These are phyloP conservation scores for Citrus mangshanensis DNA, from an alignment of 345 rosid genomes.

Conservation along the genomic window DNA sequence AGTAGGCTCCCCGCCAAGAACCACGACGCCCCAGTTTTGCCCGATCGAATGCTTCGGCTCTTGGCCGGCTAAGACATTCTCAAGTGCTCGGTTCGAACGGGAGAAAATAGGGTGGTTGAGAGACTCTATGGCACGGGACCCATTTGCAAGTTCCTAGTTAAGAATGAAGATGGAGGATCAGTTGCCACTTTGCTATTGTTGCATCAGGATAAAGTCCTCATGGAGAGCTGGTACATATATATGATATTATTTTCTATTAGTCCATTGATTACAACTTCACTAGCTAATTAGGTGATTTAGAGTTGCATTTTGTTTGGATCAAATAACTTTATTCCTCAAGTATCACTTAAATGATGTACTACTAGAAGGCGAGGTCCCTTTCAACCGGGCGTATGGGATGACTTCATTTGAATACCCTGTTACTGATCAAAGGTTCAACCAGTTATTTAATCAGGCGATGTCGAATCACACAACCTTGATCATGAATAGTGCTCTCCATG, in stretches of 20 bases:
- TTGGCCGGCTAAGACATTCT: conserved; percentile 44
- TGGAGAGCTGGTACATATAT: conserved; percentile 36
- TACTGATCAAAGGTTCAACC: conserved; percentile 28
- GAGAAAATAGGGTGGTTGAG: conserved; percentile 15
- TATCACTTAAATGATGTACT: conserved; percentile 26
- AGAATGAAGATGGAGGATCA: conserved; percentile 24
- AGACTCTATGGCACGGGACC: conserved; percentile 36
- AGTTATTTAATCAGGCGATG: conserved; percentile 26
- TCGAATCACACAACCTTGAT: conserved; percentile 20
- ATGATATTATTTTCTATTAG: too few relatives aligned
- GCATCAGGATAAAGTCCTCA: conserved; percentile 36
- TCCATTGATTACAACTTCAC: too few relatives aligned
- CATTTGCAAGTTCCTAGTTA: conserved; percentile 37
- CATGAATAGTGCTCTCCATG: neutral
- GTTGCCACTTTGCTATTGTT: conserved; percentile 37
- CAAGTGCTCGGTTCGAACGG: conserved; percentile 1
- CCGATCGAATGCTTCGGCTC: conserved; percentile 50
- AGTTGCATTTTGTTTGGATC: too few relatives aligned
- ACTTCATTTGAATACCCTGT: conserved; percentile 18
- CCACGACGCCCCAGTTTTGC: conserved; percentile 33
- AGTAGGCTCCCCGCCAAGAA: conserved; percentile 34
- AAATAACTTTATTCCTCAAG: conserved; percentile 6
- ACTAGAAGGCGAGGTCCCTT: conserved; percentile 33
- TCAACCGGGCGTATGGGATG: conserved; percentile 27
- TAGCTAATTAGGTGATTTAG: too few relatives aligned